Conservation (phyloP, 2,329 filamentous ascomycete species). For the Phaeosphaeriaceae sp. region DNA sequence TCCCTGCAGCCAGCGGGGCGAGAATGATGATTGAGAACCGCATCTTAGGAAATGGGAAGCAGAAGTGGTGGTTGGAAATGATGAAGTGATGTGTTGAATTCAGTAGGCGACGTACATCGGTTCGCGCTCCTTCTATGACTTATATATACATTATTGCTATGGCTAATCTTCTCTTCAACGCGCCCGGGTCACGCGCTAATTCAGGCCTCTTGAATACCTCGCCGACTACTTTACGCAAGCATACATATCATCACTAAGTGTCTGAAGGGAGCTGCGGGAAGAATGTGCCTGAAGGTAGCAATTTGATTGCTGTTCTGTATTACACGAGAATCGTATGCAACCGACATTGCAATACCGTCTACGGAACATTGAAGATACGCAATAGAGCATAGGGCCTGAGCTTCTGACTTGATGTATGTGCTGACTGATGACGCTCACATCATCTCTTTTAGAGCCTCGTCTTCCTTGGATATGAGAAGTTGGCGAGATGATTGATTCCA, state of each 20-base stretch:
- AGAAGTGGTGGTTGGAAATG: background rate
- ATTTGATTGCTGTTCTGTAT: background rate
- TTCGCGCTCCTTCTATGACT: background rate
- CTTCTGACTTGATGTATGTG: no score
- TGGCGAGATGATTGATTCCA: no score
- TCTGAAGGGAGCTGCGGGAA: background rate
- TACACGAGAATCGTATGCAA: background rate
- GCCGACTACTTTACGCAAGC: background rate
- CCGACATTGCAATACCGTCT: no score
- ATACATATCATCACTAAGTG: background rate
- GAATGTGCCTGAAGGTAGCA: background rate
- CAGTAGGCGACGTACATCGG: background rate
- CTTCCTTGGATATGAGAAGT: no score
- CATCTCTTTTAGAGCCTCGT: no score
- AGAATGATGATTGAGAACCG: background rate
- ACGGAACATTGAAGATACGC: no score
- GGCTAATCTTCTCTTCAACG: background rate
- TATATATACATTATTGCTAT: background rate
- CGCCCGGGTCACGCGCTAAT: background rate
- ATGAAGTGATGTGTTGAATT: no score
- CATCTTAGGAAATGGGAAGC: background rate
- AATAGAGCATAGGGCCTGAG: no score
- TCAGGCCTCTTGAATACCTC: background rate
- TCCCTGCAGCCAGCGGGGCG: background rate
- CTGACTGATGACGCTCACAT: no score